Percentiles rank a stretch among this genome's conserved stretches.
phyloP scores from a whole-genome alignment of 2,329 filamentous ascomycete genomes.

The Claviceps sp. region DNA sequence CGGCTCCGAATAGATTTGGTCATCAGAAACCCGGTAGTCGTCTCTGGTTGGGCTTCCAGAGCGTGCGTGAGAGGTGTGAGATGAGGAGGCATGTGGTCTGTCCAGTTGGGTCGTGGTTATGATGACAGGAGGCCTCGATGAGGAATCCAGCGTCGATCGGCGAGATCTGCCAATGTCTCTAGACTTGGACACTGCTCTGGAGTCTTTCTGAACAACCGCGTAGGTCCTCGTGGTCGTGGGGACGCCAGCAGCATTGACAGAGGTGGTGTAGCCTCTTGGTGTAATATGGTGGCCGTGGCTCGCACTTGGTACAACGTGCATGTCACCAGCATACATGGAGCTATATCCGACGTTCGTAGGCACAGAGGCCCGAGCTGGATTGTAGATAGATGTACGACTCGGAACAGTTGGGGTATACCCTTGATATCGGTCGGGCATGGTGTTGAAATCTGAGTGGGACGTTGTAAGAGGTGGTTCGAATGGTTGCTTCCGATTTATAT shows the following conservation, averaged over 20 bases:
- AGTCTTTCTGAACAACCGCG: constrained; percentile 37
- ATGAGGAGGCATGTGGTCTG: constrained; percentile 24
- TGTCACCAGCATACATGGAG: constrained; percentile 37
- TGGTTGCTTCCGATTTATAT: too few species aligned
- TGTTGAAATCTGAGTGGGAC: constrained; percentile 5
- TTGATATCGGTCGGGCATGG: constrained; percentile 36
- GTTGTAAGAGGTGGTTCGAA: too few species aligned
- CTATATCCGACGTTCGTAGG: constrained; percentile 37
- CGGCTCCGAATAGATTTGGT: constrained; percentile 41
- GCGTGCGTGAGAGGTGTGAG: constrained; percentile 23
- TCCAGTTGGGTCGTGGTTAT: constrained; percentile 39
- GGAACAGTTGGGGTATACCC: constrained; percentile 21
- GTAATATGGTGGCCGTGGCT: constrained; percentile 20
- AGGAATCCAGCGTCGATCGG: constrained; percentile 38
- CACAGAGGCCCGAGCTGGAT: constrained; percentile 39
- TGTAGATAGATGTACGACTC: constrained; percentile 31
- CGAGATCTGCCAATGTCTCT: constrained; percentile 35
- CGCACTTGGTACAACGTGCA: constrained; percentile 37
- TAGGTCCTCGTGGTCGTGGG: constrained; percentile 41
- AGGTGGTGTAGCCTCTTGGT: constrained; percentile 21
- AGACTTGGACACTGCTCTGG: constrained; percentile 32
- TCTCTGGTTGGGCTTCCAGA: constrained; percentile 36
- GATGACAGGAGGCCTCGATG: constrained; percentile 38
- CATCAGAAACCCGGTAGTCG: constrained; percentile 37
- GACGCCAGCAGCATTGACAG: constrained; percentile 20